Evolutionary conservation across 108 stramenopile species (phyloP).

Genomic region (Discostella pseudostelligera): DNA sequence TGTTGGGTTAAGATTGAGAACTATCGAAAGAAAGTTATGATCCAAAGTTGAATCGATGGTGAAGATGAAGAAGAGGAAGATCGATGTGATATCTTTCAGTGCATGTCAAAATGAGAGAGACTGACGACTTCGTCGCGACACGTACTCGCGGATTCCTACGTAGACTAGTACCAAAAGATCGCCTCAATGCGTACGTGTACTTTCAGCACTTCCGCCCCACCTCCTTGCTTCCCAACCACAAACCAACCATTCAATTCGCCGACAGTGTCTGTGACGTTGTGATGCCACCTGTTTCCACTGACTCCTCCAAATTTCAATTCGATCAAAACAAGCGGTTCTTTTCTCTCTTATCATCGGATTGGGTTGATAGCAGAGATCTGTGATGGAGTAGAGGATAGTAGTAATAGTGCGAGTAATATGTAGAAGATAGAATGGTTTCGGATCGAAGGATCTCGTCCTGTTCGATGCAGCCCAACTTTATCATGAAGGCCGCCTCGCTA

Average conservation of each 20-base stretch:
- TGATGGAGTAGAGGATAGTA: too few species aligned
- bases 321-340: neutral
- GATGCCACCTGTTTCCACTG: neutral
- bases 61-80: neutral
- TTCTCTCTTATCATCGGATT: neutral
- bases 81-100: neutral
- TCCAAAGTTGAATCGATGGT: neutral
- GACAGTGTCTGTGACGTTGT: too few species aligned
- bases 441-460: neutral
- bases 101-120: too few species aligned
- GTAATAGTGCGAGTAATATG: too few species aligned
- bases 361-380: too few species aligned
- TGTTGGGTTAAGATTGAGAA: neutral
- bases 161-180: neutral
- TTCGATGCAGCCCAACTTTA: neutral
- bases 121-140: neutral
- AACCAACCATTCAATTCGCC: too few species aligned
- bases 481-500: conserved; percentile 55
- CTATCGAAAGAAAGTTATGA: conserved; percentile 15
- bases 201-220: too few species aligned
- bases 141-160: conserved; percentile 7
- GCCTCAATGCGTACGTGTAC: neutral
- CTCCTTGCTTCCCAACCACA: too few species aligned
- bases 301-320: neutral
- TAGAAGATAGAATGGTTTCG: too few species aligned